Conservation (phyloP, 495 filamentous ascomycete genomes). For the Cenococcum geophilum region DNA sequence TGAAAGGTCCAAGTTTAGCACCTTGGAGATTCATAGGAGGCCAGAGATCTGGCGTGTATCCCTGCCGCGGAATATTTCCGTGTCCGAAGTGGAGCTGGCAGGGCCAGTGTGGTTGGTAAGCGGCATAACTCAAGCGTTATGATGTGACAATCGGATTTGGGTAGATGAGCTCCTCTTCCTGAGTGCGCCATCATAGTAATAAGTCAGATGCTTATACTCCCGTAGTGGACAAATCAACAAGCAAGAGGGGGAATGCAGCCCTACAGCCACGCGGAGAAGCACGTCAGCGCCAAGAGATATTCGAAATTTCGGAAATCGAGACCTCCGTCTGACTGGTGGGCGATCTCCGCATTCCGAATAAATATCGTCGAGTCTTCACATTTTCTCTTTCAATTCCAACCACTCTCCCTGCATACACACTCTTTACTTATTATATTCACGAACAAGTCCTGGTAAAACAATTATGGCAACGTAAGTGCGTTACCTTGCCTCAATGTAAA, state of each 20-base stretch:
- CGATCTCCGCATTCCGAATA: background rate
- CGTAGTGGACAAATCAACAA: background rate
- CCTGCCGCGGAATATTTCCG: too few species aligned
- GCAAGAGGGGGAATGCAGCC: background rate
- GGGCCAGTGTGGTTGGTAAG: too few species aligned
- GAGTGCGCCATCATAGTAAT: too few species aligned
- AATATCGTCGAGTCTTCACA: background rate
- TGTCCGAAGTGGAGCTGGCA: too few species aligned
- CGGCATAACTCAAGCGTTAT: too few species aligned
- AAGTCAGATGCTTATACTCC: too few species aligned
- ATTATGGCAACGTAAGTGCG: constrained; percentile 29
- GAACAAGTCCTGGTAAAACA: background rate
- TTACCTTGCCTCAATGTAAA: background rate
- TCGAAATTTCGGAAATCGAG: background rate
- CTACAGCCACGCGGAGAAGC: constrained; percentile 6
- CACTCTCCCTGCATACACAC: background rate
- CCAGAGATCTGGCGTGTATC: too few species aligned
- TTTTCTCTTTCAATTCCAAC: background rate
- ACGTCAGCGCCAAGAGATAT: constrained; percentile 5
- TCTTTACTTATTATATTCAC: background rate
- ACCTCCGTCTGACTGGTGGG: background rate
- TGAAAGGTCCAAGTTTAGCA: too few species aligned
- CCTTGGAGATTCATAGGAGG: too few species aligned
- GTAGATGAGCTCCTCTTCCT: too few species aligned
- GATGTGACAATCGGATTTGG: too few species aligned